These are phyloP conservation scores for Thelonectria olida DNA, from an alignment of 2,329 filamentous ascomycete species.

Conservation along the genomic window DNA sequence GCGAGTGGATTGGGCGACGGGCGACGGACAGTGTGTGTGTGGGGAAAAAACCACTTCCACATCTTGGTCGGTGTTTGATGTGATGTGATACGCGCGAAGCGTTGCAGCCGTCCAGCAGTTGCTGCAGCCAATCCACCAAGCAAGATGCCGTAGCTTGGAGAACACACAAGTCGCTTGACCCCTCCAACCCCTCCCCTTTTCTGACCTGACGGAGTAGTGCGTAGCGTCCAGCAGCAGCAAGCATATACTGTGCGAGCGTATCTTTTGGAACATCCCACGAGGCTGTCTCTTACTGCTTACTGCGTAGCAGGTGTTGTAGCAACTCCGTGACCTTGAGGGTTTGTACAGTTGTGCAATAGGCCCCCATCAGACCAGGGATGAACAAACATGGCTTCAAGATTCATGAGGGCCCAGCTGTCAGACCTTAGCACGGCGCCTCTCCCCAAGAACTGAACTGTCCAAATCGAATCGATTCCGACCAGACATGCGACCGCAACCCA, in stretches of 20 bases:
- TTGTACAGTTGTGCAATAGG: neutral
- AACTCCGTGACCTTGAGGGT: neutral
- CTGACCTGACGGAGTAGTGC: neutral
- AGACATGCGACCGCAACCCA: conserved; percentile 15
- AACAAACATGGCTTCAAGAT: neutral
- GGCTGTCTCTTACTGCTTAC: no score
- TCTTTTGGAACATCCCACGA: neutral
- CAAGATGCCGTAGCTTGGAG: conserved; percentile 19
- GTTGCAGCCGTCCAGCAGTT: conserved; percentile 14
- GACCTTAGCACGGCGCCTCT: neutral
- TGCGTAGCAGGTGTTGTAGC: no score
- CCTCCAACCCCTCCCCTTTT: no score
- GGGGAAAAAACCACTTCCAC: no score
- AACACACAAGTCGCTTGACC: no score
- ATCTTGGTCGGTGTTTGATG: neutral
- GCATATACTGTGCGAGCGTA: conserved; percentile 2
- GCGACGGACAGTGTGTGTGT: no score
- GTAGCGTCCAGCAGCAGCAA: no score
- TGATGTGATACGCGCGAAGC: conserved; percentile 20
- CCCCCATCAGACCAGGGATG: neutral
- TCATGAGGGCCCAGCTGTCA: conserved; percentile 1
- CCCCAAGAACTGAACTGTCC: neutral
- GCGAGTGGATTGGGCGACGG: no score
- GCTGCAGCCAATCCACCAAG: conserved; percentile 11
- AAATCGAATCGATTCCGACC: conserved; percentile 15